Base-by-base conservation (phyloP, 768 basidiomycete genomes). In the Lentinula detonsa region DNA sequence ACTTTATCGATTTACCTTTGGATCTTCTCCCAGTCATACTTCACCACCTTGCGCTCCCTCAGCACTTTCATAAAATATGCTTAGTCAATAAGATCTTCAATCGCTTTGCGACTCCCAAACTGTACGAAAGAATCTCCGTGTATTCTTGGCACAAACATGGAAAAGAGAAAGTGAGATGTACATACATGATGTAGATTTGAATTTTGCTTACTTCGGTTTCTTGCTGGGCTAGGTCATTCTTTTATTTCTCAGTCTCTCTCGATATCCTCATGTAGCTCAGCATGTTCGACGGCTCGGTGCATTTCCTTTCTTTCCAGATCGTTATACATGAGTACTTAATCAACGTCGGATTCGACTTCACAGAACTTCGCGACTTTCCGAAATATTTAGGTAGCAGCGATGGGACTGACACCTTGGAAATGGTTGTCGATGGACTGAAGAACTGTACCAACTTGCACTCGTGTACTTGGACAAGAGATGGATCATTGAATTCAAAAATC, bases 401-500 rank as follows among this genome's bases (percentile, higher is more conserved):
- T 0, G 69, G 73, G n/a, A 71, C 76, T 2, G 69, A 72, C 1
- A 63, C 82, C 21, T 66, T 76, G 7, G 68, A 72, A 5, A 64
- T 73, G 8, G 83, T 87, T 51, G 56, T 79, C 5, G 67, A 62
- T 52, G 90, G 83, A 0, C 70, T 92, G 13, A 68, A 70, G 52
- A 88, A 91, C 66, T 90, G 89, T 65, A 66, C 71, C 43, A 84
- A 84, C 62, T 78, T 93, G 10, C 74, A 65, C 48, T 76, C 83
- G 5, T 91, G 88, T 66, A 83, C 84, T 4, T 93, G 90, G 90
- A 93, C 91, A 9, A 82, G 91, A 46, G 87, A 92, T 64, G 88
- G 90, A 3, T 85, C 91, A 4, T 72, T 93, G 21, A 83, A 76
- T 43, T 81, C 85, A 4, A 72, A 74, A 0, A 81, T 90, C 37